Evolutionary conservation across 345 rosid genomes (phyloP).

Genomic region (Brassica cretica): DNA sequence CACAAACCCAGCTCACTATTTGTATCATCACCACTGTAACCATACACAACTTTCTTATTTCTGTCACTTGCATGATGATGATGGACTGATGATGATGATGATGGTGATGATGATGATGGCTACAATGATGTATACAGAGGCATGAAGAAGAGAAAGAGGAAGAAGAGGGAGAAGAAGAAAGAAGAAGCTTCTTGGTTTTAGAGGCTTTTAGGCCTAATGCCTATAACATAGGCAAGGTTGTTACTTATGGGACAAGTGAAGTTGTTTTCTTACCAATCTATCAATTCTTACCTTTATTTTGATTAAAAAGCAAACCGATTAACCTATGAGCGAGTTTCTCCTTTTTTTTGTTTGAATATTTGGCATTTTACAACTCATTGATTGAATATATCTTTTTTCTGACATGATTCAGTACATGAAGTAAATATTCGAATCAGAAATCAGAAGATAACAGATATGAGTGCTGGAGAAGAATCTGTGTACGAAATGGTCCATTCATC

Average conservation of each 20-base stretch:
- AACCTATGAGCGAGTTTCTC: not conserved
- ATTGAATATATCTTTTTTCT: slow-evolving; percentile 24
- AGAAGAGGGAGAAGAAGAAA: slow-evolving; percentile 19
- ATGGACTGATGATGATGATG: slow-evolving; percentile 22
- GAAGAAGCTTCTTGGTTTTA: slow-evolving; percentile 20
- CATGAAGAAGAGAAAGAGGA: slow-evolving; percentile 16
- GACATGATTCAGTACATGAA: slow-evolving; percentile 39
- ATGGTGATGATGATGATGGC: slow-evolving; percentile 27
- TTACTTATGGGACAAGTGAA: slow-evolving; percentile 35
- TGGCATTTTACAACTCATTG: slow-evolving; percentile 26
- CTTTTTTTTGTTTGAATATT: not conserved
- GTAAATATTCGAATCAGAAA: slow-evolving; percentile 39
- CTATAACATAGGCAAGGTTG: slow-evolving; percentile 23
- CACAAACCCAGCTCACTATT: slow-evolving; percentile 46
- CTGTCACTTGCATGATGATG: slow-evolving; percentile 41
- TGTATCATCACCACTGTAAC: slow-evolving; percentile 46
- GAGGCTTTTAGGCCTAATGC: slow-evolving; percentile 28
- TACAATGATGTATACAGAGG: slow-evolving; percentile 21
- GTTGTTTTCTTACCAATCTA: slow-evolving; percentile 32
- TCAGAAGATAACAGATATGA: slow-evolving; percentile 10
- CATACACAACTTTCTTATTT: slow-evolving; percentile 33
- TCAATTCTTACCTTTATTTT: slow-evolving; percentile 7
- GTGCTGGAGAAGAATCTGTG: not conserved
- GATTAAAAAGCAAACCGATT: not conserved
- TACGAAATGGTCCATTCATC: not conserved